Percentiles rank a stretch among this genome's conserved stretches.
Conservation (phyloP, 2,329 filamentous ascomycete genomes). For the Aspergillus thermomutatus region DNA sequence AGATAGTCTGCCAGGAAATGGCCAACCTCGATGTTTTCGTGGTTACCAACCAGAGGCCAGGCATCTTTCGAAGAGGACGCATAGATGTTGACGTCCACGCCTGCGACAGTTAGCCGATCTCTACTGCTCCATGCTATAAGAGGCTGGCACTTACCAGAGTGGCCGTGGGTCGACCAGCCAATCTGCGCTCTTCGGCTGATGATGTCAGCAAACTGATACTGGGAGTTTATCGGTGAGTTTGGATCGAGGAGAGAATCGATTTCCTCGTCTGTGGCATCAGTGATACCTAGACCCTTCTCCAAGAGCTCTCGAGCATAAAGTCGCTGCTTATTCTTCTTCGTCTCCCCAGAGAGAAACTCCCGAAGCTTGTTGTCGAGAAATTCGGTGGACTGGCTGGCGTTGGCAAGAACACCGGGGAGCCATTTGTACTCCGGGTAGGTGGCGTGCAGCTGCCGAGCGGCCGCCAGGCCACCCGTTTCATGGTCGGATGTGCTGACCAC, state of each 20-base stretch:
- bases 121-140: background rate
- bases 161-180: slow-evolving; percentile 92
- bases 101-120: slow-evolving; percentile 37
- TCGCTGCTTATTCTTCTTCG: slow-evolving; percentile 47
- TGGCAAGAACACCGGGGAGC: slow-evolving; percentile 78
- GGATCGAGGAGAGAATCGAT: slow-evolving; percentile 61
- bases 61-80: slow-evolving; percentile 66
- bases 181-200: slow-evolving; percentile 83
- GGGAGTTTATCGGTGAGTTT: slow-evolving; percentile 51
- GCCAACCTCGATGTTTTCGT: slow-evolving; percentile 93
- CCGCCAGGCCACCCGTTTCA: slow-evolving; percentile 85
- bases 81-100: slow-evolving; percentile 96
- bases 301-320: slow-evolving; percentile 70
- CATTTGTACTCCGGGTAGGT: slow-evolving; percentile 69
- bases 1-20: slow-evolving; percentile 77
- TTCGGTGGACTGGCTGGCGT: slow-evolving; percentile 72
- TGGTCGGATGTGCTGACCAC: slow-evolving; percentile 92
- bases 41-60: slow-evolving; percentile 70
- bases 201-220: slow-evolving; percentile 73
- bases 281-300: slow-evolving; percentile 68
- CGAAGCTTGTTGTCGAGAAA: slow-evolving; percentile 63
- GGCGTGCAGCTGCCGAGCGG: slow-evolving; percentile 67
- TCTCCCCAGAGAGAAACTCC: slow-evolving; percentile 51
- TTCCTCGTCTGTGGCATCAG: slow-evolving; percentile 69
- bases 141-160: slow-evolving; percentile 52